Conservation (phyloP, 2,329 filamentous ascomycete genomes). For the Cladosporium sp. region DNA sequence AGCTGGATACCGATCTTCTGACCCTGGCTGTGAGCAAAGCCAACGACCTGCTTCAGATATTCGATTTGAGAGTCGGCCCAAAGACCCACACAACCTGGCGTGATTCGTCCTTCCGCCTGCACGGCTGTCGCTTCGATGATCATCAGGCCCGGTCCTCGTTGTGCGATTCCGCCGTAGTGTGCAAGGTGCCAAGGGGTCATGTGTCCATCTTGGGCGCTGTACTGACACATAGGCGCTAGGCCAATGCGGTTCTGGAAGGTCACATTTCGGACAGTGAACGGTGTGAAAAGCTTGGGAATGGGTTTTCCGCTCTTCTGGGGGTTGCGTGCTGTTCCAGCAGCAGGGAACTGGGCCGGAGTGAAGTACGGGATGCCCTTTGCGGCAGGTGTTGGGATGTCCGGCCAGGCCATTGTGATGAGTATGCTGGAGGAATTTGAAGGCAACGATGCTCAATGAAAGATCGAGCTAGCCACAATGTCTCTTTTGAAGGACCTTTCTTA, state of each 20-base stretch:
- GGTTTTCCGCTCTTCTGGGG: constrained; percentile 50
- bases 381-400: constrained; percentile 23
- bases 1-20: constrained; percentile 78
- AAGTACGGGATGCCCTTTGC: constrained; percentile 51
- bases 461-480: neutral
- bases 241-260: constrained; percentile 67
- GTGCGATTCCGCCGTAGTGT: constrained; percentile 63
- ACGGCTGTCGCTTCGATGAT: constrained; percentile 80
- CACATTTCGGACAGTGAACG: constrained; percentile 59
- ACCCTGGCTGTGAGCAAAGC: constrained; percentile 76
- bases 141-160: constrained; percentile 71
- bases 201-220: constrained; percentile 69
- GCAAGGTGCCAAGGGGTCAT: constrained; percentile 56
- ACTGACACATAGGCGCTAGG: constrained; percentile 67
- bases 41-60: constrained; percentile 68
- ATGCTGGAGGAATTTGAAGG: neutral
- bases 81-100: constrained; percentile 73
- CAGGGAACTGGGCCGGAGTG: constrained; percentile 50
- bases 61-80: constrained; percentile 83
- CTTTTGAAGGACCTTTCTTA: neutral
- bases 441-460: neutral
- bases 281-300: constrained; percentile 62
- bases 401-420: neutral
- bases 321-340: constrained; percentile 50
- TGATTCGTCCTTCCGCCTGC: constrained; percentile 75